These are phyloP conservation scores for Aureobasidium uvarum DNA, from an alignment of 2,329 filamentous ascomycete species.

Conservation along the genomic window DNA sequence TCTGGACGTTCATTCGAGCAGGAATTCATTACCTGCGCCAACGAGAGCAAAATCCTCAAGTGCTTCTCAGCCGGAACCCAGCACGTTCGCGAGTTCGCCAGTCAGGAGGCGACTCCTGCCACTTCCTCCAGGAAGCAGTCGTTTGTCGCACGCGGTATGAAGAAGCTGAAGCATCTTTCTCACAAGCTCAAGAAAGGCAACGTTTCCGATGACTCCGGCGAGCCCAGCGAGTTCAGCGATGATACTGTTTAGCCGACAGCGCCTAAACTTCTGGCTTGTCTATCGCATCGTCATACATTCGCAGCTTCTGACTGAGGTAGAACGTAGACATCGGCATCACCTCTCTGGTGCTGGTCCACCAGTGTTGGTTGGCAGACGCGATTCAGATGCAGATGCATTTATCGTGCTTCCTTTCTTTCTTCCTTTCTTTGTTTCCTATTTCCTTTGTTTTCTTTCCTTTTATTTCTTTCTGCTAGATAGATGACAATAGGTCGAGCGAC, in stretches of 20 bases:
- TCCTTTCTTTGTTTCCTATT: not conserved
- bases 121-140: not conserved
- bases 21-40: not conserved
- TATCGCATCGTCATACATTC: not conserved
- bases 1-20: not conserved
- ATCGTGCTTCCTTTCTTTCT: not conserved
- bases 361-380: not conserved
- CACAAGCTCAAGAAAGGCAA: not conserved
- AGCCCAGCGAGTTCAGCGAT: not conserved
- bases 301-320: not conserved
- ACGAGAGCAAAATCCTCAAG: not conserved
- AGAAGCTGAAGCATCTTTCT: not conserved
- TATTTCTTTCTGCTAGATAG: not conserved
- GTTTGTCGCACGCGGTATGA: not conserved
- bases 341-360: not conserved
- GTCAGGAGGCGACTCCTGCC: not conserved
- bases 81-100: not conserved
- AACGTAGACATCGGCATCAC: not conserved
- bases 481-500: not conserved
- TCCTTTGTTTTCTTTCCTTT: not conserved
- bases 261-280: not conserved
- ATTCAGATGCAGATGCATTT: no score
- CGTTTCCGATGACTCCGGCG: not conserved
- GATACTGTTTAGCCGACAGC: not conserved
- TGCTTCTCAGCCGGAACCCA: not conserved